Conservation (phyloP, 306 rosid genomes). For the Acacia melanoxylon region DNA sequence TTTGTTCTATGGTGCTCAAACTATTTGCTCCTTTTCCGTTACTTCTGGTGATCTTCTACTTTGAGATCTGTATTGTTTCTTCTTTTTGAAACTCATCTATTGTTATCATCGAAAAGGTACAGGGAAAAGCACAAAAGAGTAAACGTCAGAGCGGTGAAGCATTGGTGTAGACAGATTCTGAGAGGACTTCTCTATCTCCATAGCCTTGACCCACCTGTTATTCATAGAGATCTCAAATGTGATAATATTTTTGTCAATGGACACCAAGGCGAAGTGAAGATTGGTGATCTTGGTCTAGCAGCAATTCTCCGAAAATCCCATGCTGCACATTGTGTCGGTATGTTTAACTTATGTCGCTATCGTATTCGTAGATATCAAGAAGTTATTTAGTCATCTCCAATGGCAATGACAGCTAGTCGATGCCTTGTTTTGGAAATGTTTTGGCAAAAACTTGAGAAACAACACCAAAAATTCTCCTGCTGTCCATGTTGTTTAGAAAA, state of each 20-base stretch:
- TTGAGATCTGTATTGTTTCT: conserved; percentile 31
- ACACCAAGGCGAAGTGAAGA: conserved; percentile 94
- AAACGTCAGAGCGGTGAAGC: conserved; percentile 83
- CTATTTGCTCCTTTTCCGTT: not conserved
- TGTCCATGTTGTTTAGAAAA: not conserved
- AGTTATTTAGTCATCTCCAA: not conserved
- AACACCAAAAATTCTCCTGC: not conserved
- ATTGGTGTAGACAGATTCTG: conserved; percentile 97
- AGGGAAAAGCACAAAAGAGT: conserved; percentile 84
- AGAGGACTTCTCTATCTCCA: conserved; percentile 87
- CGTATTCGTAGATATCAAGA: not conserved
- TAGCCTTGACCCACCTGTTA: conserved; percentile 90
- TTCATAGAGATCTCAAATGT: conserved; percentile 97
- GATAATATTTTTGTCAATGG: conserved; percentile 95
- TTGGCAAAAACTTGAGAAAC: conserved; percentile 4
- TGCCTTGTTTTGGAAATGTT: conserved; percentile 14
- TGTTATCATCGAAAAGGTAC: conserved; percentile 48
- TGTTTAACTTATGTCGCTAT: conserved; percentile 19
- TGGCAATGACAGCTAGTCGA: conserved; percentile 8
- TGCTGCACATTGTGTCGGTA: conserved; percentile 94
- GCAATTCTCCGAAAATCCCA: conserved; percentile 87
- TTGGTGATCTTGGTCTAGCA: conserved; percentile 95
- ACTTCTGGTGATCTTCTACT: not conserved
- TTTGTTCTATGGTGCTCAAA: conserved; percentile 30
- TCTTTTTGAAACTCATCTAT: not conserved